Base-by-base conservation (phyloP, 257 asterid genomes). In the Nicotiana sylvestris region DNA sequence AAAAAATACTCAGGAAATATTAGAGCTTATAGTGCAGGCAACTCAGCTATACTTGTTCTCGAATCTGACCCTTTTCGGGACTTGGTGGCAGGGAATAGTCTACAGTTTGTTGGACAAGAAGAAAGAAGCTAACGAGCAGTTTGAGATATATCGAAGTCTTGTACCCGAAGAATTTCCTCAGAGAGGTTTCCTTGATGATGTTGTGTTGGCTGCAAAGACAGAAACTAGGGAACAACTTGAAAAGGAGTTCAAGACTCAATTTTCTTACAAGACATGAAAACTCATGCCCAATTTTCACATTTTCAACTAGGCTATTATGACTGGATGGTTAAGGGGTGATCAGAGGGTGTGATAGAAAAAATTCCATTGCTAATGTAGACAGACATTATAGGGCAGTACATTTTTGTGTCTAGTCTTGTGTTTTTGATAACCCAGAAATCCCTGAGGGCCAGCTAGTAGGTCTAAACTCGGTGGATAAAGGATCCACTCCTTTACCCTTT, bases 131-230 rank as follows among this genome's bases (percentile, higher is more conserved):
- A 91, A 85, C 18, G 91, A 89, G 84, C 84, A 82, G 62, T 95
- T 94, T 82, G 97, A 90, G 90, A 88, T 88, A n/a, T 94, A 92
- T 64, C 89, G 88, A 49, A 89, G 92, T 74, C 97, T 96, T 32
- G 98, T 94, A 3, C 98, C 98, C 2, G 91, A 89, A 81, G 98
- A 94, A 82, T 94, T 91, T 82, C 99, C 97, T 10, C 92, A 91
- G 88, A 91, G 92, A 84, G 93, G 90, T 35, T 94, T 91, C 89
- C 89, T 96, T 60, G 95, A 96, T 49, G 97, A 96, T 76, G 98
- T 92, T 55, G 92, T 94, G 81, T 85, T 92, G 85, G 91, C 97
- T 10, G 97, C 99, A 27, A 94, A 88, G 88, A 88, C 93, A 10
- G 95, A 95, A 66, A 76, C 97, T 18, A 89, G 83, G 88, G 89